These are phyloP conservation scores for Protostelium mycophagum DNA, from an alignment of 78 protist species.

Conservation along the genomic window DNA sequence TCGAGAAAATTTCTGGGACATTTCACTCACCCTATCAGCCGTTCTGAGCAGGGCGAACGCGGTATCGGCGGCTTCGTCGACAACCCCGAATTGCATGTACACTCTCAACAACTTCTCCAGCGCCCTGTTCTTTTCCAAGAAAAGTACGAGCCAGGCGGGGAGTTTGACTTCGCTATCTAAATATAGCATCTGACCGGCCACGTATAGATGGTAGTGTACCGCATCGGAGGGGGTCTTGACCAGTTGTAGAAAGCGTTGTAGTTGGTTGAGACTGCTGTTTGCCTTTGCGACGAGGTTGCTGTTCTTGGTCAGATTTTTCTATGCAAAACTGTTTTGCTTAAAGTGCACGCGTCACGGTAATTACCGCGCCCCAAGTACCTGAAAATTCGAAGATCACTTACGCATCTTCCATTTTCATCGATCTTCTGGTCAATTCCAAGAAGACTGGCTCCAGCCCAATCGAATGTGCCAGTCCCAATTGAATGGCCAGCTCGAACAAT, in stretches of 20 bases:
- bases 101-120: not conserved
- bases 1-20: too few relatives aligned
- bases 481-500: not conserved
- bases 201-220: not conserved
- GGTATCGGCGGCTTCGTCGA: not conserved
- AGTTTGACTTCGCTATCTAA: not conserved
- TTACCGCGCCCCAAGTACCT: not conserved
- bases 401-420: too few relatives aligned
- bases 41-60: not conserved
- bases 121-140: not conserved
- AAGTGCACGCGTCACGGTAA: too few relatives aligned
- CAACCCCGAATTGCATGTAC: not conserved
- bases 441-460: not conserved
- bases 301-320: too few relatives aligned
- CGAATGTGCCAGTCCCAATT: not conserved
- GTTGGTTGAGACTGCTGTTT: not conserved
- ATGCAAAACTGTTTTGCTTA: not conserved
- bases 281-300: too few relatives aligned
- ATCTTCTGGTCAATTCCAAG: too few relatives aligned
- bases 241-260: not conserved
- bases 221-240: not conserved
- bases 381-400: not conserved
- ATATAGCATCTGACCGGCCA: not conserved
- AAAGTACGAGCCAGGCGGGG: not conserved
- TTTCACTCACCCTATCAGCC: not conserved